Conservation (phyloP, 2,329 filamentous ascomycete species). For the Ophiostoma tasmaniense region DNA sequence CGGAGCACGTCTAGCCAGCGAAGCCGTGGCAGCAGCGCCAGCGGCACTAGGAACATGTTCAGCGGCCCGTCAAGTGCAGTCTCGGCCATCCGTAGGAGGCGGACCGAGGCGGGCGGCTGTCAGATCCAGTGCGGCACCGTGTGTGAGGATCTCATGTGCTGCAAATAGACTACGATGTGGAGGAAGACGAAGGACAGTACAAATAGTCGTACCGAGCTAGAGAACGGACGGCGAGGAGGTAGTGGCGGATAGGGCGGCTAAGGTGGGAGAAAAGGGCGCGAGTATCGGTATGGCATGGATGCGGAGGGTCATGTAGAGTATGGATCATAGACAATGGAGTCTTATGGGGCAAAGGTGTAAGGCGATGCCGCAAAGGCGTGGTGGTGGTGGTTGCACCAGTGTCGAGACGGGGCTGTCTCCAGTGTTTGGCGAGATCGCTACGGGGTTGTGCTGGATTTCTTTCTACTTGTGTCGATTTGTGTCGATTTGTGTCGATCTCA, state of each 20-base stretch:
- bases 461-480: background rate
- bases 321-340: background rate
- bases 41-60: background rate
- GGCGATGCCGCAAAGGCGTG: background rate
- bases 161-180: constrained; percentile 24
- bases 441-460: background rate
- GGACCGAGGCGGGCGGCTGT: constrained; percentile 32
- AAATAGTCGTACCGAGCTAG: too few relatives aligned
- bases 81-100: constrained; percentile 23
- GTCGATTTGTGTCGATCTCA: background rate
- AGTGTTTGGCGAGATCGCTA: background rate
- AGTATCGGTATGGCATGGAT: too few relatives aligned
- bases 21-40: constrained; percentile 3
- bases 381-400: background rate
- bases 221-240: background rate
- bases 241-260: background rate
- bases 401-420: background rate
- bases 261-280: background rate
- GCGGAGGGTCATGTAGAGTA: background rate
- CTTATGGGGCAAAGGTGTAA: background rate
- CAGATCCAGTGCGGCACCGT: constrained; percentile 43
- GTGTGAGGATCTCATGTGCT: constrained; percentile 46
- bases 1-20: background rate
- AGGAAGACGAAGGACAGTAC: too few relatives aligned
- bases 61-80: constrained; percentile 11